Evolutionary conservation across 2,329 filamentous ascomycete genomes (phyloP), one percentile per base, ranked within the genome.

Genomic region (Hymenoscyphus fraxineus): DNA sequence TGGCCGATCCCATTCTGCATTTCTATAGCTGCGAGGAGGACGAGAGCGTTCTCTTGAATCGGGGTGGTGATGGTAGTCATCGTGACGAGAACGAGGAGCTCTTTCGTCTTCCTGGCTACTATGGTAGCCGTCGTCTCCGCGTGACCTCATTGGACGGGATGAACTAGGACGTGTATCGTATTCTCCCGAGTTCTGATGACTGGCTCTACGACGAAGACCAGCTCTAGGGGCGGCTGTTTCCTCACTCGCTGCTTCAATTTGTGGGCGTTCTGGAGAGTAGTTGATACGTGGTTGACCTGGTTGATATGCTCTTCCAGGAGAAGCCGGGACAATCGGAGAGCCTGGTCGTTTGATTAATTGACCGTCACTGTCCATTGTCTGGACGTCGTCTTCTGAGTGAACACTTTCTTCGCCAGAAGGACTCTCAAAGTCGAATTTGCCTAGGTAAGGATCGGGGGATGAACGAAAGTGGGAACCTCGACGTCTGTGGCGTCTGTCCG

Each of bases 1-100:
- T 9, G 31, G 38, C 59, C 64, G 59, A 2, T 71, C 69, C 59
- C 59, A 67, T 6, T 70, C 69, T 2, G 63, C 47, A 41, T 73
- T 72, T 38, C 70, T 68, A 55, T 70, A 70, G 9, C 70, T 51
- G 4, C 71, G 68, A 19, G 72, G 72, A 47, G 71, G 71, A 38
- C 71, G 63, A n/a, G 72, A 71, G 4, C 67, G 64, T 27, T 72
- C 70, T 27, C 66, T 57, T 0, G 54, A 59, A 58, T 73, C 71
- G 4, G 70, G 71, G 39, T 74, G 69, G 19, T 31, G 61, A 31
- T 32, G 56, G 40, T 62, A 64, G 13, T 69, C 65, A 15, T 69
- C 56, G 3, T 16, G 27, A 19, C 59, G 41, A 15, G 59, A 61
- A 38, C 59, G 59, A 16, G 59, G 27, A 15, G 12, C 22, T 41